Evolutionary conservation across 768 basidiomycete genomes (phyloP), one percentile per base, ranked within the genome.

Genomic region (Vararia minispora): DNA sequence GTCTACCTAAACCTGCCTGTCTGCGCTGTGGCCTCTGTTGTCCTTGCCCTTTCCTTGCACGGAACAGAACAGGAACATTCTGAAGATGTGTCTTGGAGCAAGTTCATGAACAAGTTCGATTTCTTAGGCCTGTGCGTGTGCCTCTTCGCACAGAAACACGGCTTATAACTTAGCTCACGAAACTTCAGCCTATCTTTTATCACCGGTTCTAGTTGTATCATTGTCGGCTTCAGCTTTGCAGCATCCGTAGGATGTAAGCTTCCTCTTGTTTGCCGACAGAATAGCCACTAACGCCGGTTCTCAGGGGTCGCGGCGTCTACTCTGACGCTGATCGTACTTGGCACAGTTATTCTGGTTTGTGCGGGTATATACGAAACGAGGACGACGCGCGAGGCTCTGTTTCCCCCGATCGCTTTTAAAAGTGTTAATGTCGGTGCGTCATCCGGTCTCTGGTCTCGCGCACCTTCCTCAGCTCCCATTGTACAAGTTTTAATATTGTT

Each of bases 1-100:
- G 86, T 90, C 57, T 88, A 76, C 55, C 67, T 90, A 56, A 90
- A 89, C 59, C 64, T 89, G 33, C 86, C 86, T 14, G 62, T 89
- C 39, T 83, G 79, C 54, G 52, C 72, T 20, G 45, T 75, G 18
- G 78, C 80, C 16, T 67, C 69, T 42, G 41, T 72, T 8, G 65
- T 85, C 7, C 61, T 88, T 16, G 53, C 56, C 14, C 34, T 71
- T 22, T 77, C 82, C n/a, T 69, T 89, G 35, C 74, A 72, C 44
- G 59, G 58, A 25, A 69, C 85, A 25, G 51, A 62, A 24, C 56
- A 82, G 16, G 60, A 64, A 14, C 58, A 58, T 30, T 46, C 71
- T 12, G 53, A 59, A 18, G 60, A 66, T 38, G 62, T 71, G 29
- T 76, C 80, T 7, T 83, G 79, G 76, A 55, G 56, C 41, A 58